Base-by-base conservation (phyloP, 306 rosid species). In the Calophaca sinica region DNA sequence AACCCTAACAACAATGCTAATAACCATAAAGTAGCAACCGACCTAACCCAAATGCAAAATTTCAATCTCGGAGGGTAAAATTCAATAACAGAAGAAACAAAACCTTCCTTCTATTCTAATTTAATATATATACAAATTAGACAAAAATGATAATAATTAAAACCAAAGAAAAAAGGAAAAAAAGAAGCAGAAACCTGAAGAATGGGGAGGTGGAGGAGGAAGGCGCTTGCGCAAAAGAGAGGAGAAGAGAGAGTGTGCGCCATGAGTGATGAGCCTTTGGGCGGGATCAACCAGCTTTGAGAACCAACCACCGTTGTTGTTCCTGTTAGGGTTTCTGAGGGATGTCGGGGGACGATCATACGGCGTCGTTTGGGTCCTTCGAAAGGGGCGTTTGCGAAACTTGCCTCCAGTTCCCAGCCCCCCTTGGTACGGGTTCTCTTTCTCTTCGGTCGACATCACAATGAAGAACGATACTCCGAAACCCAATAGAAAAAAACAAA, bases 261-360 rank as follows among this genome's bases (percentile, higher is more conserved):
- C 72, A 9, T 80, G 60, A 66, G 83, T 42, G 77, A 94, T 86
- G 55, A 94, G 87, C 73, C 89, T 79, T 50, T 94, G 99, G 12
- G 97, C 97, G 9, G 99, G 99, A 92, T 92, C 96, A 63, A 92
- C 96, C 3, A 94, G 81, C 84, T 89, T 90, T 38, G 96, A 90
- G 68, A 94, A 66, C 99, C 99, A 94, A 9, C 96, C 93, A 7
- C 96, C 96, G 6, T 66, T 70, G 44, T 42, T 73, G 44, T 61
- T 68, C 7, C 71, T 61, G 64, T 41, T 53, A 67, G 93, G 83
- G 88, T 86, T 89, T 68, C 93, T 76, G 6, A 91, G 66, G 15
- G 87, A 75, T 0, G 75, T 31, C 13, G 89, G 85, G 1, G 96
- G 96, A 0, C 99, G 96, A 72, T 92, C 97, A 35, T 94, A 94